Evolutionary conservation across 805 yeast genomes (phyloP).

Genomic region (Kluyveromyces lactis): DNA sequence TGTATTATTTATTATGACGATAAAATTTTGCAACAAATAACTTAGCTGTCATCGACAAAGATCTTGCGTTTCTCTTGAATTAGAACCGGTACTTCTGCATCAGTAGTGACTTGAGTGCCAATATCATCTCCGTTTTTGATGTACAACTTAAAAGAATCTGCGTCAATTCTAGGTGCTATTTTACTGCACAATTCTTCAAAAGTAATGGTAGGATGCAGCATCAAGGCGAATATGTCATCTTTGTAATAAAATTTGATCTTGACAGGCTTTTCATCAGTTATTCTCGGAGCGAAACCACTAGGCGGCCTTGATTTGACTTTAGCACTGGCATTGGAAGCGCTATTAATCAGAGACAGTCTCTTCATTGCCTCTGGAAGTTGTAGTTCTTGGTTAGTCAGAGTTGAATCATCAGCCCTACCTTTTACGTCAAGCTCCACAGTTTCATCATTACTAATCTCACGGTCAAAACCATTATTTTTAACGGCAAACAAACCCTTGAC

Average conservation of each 20-base stretch:
- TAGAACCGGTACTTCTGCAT: constrained; percentile 28
- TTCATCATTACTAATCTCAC: constrained; percentile 15
- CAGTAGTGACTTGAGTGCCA: constrained; percentile 28
- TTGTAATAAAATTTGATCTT: constrained; percentile 72
- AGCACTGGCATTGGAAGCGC: constrained; percentile 3
- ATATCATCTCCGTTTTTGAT: constrained; percentile 27
- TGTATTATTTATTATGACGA: too few species aligned
- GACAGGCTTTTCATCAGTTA: constrained; percentile 15
- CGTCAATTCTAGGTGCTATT: constrained; percentile 43
- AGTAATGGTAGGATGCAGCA: constrained; percentile 41
- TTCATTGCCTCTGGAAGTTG: constrained; percentile 22
- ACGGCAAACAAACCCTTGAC: constrained; percentile 68
- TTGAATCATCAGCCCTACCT: constrained; percentile 21
- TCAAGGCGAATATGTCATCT: constrained; percentile 73
- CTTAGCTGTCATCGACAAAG: constrained; percentile 26
- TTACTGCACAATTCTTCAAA: constrained; percentile 43
- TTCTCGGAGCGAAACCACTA: constrained; percentile 22
- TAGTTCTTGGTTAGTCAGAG: constrained; percentile 27
- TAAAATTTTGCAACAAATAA: too few species aligned
- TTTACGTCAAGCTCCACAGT: constrained; percentile 6
- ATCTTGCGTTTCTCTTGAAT: constrained; percentile 32
- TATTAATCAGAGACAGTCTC: constrained; percentile 17
- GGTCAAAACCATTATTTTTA: constrained; percentile 29
- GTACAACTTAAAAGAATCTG: constrained; percentile 28
- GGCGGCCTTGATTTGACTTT: constrained; percentile 25